phyloP scores from a whole-genome alignment of 441 rosid species.

The Brassica balearica region DNA sequence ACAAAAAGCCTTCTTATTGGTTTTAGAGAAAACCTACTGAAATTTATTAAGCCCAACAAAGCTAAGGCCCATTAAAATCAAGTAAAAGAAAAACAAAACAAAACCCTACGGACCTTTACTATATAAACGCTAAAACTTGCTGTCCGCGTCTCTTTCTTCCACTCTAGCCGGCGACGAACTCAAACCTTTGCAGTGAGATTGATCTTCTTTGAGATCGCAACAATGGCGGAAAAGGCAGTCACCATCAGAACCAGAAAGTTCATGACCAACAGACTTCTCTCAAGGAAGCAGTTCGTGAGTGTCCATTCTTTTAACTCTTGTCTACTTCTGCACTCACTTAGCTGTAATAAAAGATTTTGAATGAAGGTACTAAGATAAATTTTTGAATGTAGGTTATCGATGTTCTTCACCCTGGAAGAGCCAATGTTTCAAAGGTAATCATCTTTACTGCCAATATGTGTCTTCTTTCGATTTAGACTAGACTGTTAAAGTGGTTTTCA shows the following conservation, averaged over 20 bases:
- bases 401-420: conserved; percentile 87
- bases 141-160: conserved; percentile 17
- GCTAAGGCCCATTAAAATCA: conserved; percentile 4
- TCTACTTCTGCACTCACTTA: neutral
- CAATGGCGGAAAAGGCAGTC: conserved; percentile 84
- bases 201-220: conserved; percentile 33
- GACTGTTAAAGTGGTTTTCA: neutral
- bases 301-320: neutral
- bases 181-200: conserved; percentile 16
- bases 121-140: conserved; percentile 28
- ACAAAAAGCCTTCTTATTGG: neutral
- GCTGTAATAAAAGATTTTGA: neutral
- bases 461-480: neutral
- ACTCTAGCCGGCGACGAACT: conserved; percentile 41
- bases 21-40: neutral
- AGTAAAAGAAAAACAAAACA: neutral
- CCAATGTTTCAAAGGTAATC: conserved; percentile 86
- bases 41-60: neutral
- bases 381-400: conserved; percentile 65
- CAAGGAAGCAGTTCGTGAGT: conserved; percentile 87
- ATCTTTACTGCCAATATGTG: neutral
- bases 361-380: neutral
- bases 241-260: conserved; percentile 82
- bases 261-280: conserved; percentile 86
- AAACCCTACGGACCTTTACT: conserved; percentile 29